These are phyloP conservation scores for Plantago major DNA, from an alignment of 257 asterid genomes.

Conservation along the genomic window DNA sequence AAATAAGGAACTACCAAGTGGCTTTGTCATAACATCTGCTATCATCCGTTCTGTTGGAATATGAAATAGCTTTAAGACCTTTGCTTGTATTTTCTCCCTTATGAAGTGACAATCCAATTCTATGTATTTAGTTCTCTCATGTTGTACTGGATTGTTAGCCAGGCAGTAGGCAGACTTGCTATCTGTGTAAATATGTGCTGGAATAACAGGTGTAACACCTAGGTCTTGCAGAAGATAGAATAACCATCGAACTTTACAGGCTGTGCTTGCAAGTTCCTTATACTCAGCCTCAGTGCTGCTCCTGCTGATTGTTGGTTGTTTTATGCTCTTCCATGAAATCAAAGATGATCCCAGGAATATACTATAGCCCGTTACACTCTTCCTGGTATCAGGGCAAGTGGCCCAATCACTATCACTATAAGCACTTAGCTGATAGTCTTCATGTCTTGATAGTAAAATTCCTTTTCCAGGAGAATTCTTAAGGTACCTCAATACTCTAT, in stretches of 20 bases:
- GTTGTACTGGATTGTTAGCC: not conserved
- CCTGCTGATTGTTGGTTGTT: not conserved
- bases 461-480: not conserved
- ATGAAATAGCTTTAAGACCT: not conserved
- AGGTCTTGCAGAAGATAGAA: not conserved
- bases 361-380: not conserved
- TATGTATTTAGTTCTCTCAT: not conserved
- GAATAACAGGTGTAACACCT: not conserved
- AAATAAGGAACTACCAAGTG: not conserved
- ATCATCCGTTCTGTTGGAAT: not conserved
- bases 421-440: not conserved
- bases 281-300: not conserved
- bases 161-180: not conserved
- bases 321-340: not conserved
- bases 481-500: not conserved
- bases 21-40: not conserved
- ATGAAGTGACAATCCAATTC: not conserved
- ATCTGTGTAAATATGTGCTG: not conserved
- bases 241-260: not conserved
- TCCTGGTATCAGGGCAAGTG: not conserved
- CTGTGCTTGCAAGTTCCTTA: not conserved
- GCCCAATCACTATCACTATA: not conserved
- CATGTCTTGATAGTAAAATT: too few species aligned
- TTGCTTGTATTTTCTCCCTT: not conserved
- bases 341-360: not conserved